phyloP scores from a whole-genome alignment of 345 rosid genomes.

The Salix purpurea region DNA sequence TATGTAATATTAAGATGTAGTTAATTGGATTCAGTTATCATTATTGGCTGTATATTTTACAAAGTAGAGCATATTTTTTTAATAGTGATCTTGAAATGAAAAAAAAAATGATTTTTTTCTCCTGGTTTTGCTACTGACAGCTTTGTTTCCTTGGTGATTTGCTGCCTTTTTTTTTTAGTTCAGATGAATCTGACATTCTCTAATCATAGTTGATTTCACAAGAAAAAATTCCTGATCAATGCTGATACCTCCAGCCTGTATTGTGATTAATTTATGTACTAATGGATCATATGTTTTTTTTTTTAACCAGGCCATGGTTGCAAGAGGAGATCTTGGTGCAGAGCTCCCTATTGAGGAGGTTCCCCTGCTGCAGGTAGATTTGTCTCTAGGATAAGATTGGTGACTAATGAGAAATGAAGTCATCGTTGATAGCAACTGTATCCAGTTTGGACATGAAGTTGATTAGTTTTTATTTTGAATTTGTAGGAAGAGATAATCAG shows the following conservation, averaged over 20 bases:
- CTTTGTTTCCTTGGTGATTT: background rate
- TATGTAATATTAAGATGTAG: background rate
- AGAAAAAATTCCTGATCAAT: background rate
- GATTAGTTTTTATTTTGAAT: background rate
- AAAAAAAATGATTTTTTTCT: background rate
- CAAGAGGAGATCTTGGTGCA: conserved; percentile 99
- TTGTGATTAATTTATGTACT: conserved; percentile 10
- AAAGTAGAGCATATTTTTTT: background rate
- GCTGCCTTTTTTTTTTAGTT: background rate
- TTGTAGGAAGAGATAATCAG: conserved; percentile 84
- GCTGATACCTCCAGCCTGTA: background rate
- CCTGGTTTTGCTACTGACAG: background rate
- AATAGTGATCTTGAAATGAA: background rate
- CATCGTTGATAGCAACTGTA: background rate
- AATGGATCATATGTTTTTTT: background rate
- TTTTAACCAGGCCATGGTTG: conserved; percentile 86
- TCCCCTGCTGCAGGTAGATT: conserved; percentile 85
- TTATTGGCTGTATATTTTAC: background rate
- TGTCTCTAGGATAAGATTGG: conserved; percentile 17
- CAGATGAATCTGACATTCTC: background rate
- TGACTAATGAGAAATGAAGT: background rate
- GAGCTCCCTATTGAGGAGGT: conserved; percentile 99
- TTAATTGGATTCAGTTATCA: background rate
- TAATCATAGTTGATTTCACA: background rate
- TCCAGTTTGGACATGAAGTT: background rate